Evolutionary conservation across 768 basidiomycete species (phyloP).

Genomic region (Pleurotus tuber-regium): DNA sequence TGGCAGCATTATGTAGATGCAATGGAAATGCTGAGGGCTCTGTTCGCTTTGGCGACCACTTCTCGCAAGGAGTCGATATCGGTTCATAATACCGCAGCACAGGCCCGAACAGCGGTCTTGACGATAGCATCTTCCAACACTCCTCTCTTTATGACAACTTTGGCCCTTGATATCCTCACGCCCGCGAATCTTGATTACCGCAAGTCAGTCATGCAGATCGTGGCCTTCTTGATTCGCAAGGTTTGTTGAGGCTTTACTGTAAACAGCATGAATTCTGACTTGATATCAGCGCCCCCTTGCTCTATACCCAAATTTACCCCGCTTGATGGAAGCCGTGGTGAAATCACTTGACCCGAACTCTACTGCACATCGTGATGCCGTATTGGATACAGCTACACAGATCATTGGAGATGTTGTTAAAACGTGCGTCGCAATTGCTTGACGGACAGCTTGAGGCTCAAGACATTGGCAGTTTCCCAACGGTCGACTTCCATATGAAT

Average conservation of each 20-base stretch:
- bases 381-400: conserved; percentile 89
- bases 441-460: not conserved
- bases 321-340: conserved; percentile 91
- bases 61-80: conserved; percentile 67
- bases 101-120: conserved; percentile 81
- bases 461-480: conserved; percentile 64
- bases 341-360: conserved; percentile 94
- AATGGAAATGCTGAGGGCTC: conserved; percentile 79
- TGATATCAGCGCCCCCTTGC: conserved; percentile 70
- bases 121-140: conserved; percentile 84
- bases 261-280: not conserved
- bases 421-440: conserved; percentile 50
- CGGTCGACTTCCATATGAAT: conserved; percentile 88
- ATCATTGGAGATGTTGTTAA: conserved; percentile 94
- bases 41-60: conserved; percentile 79
- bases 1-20: conserved; percentile 96
- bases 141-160: conserved; percentile 89
- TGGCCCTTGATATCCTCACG: conserved; percentile 85
- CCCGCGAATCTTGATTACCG: conserved; percentile 73
- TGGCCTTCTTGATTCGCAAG: conserved; percentile 93
- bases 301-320: conserved; percentile 78
- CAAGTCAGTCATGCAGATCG: conserved; percentile 87
- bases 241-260: conserved; percentile 30
- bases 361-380: conserved; percentile 72
- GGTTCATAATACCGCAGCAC: conserved; percentile 65